Evolutionary conservation across 140 eudicot genomes (phyloP).

Genomic region (Senecio squalidus): DNA sequence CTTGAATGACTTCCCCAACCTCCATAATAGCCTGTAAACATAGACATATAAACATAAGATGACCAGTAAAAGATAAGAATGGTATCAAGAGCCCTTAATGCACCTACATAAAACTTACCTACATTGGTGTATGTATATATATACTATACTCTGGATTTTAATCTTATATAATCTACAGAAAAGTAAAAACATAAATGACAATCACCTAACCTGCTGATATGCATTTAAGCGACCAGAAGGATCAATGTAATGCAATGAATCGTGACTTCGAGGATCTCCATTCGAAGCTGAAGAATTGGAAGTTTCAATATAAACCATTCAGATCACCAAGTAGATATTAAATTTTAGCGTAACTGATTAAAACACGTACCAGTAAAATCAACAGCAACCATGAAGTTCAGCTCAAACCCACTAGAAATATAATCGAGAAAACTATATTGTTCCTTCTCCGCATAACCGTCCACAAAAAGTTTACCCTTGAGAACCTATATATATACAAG

Average conservation of each 20-base stretch:
- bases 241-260: slow-evolving; percentile 81
- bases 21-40: slow-evolving; percentile 72
- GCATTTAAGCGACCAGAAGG: slow-evolving; percentile 77
- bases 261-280: slow-evolving; percentile 62
- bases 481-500: slow-evolving; percentile 55
- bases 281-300: slow-evolving; percentile 59
- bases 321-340: slow-evolving; percentile 7
- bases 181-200: slow-evolving; percentile 1
- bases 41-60: not conserved
- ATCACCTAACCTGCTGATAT: slow-evolving; percentile 67
- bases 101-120: too few relatives aligned
- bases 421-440: slow-evolving; percentile 74
- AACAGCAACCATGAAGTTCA: slow-evolving; percentile 96
- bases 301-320: slow-evolving; percentile 2
- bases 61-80: not conserved
- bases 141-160: too few relatives aligned
- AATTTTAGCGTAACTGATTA: not conserved
- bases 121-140: too few relatives aligned
- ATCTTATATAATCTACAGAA: too few relatives aligned
- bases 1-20: slow-evolving; percentile 91
- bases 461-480: slow-evolving; percentile 78
- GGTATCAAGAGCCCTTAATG: not conserved
- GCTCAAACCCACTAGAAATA: slow-evolving; percentile 90
- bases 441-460: slow-evolving; percentile 61
- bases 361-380: slow-evolving; percentile 67